Percentiles rank a stretch among this genome's conserved stretches.
These are phyloP conservation scores for Colletotrichum salicis DNA, from an alignment of 2,329 filamentous ascomycete species.

Conservation along the genomic window DNA sequence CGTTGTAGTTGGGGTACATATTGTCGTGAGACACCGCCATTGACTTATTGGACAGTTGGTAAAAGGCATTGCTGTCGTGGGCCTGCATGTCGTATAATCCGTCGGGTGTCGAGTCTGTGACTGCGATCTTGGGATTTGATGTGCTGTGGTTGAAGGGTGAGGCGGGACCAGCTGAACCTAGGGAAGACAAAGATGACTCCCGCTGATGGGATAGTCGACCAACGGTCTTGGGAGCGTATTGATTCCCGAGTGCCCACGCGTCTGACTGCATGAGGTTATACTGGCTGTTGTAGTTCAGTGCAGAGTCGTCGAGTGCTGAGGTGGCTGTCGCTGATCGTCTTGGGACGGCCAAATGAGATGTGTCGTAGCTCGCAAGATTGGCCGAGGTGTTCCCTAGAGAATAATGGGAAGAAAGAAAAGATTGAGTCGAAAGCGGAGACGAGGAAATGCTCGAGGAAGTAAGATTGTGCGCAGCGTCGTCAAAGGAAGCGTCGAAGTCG, in stretches of 20 bases:
- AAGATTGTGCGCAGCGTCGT: slow-evolving; percentile 9
- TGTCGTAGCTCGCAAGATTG: not conserved
- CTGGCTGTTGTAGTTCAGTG: slow-evolving; percentile 2
- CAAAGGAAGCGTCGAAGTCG: slow-evolving; percentile 18
- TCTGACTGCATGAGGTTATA: slow-evolving; percentile 55
- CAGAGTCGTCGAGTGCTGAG: slow-evolving; percentile 19
- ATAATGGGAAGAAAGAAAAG: slow-evolving; percentile 38
- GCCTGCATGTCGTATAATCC: slow-evolving; percentile 55
- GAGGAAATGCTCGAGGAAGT: slow-evolving; percentile 22
- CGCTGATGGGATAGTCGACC: slow-evolving; percentile 63
- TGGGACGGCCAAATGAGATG: slow-evolving; percentile 9
- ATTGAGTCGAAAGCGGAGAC: slow-evolving; percentile 31
- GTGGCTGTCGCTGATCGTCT: slow-evolving; percentile 8
- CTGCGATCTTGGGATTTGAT: slow-evolving; percentile 68
- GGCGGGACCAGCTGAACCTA: slow-evolving; percentile 68
- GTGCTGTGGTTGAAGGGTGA: slow-evolving; percentile 67
- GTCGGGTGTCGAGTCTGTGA: slow-evolving; percentile 61
- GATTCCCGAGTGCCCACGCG: slow-evolving; percentile 50
- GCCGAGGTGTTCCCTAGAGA: slow-evolving; percentile 39
- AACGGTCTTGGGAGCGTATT: slow-evolving; percentile 50
- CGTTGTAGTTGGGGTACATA: slow-evolving; percentile 56
- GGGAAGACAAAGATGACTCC: slow-evolving; percentile 69
- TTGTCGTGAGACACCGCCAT: slow-evolving; percentile 45
- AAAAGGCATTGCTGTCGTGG: slow-evolving; percentile 54
- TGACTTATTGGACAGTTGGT: slow-evolving; percentile 57